phyloP scores from a whole-genome alignment of 78 protist species.

The Protostelium mycophagum region DNA sequence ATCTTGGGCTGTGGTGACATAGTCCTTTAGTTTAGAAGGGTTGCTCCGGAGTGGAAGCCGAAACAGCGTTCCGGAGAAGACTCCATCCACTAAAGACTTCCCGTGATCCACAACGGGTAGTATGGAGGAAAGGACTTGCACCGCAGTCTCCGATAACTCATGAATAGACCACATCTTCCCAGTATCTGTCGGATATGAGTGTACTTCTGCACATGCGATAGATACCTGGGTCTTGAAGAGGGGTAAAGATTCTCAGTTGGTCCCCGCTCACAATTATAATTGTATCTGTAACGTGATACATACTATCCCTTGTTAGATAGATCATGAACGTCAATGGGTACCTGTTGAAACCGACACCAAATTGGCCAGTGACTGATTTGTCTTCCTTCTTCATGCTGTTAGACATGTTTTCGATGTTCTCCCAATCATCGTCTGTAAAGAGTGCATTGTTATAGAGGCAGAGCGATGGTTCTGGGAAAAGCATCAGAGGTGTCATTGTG shows the following conservation, averaged over 20 bases:
- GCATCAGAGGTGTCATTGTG: neutral
- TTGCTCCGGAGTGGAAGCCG: neutral
- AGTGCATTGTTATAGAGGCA: neutral
- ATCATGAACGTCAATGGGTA: no score
- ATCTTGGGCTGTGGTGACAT: neutral
- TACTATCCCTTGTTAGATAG: no score
- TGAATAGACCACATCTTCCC: no score
- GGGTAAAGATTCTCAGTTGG: neutral
- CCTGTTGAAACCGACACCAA: neutral
- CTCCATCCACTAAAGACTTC: neutral
- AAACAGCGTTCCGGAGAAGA: neutral
- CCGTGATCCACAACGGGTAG: neutral
- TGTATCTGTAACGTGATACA: neutral
- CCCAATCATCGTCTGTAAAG: neutral
- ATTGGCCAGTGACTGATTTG: neutral
- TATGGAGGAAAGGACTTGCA: neutral
- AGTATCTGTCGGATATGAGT: no score
- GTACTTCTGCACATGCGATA: no score
- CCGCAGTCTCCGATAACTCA: neutral
- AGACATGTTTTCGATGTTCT: neutral
- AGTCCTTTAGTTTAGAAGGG: neutral
- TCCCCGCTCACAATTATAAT: neutral
- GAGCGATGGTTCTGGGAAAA: neutral
- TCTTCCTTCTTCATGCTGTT: neutral
- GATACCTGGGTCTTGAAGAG: neutral